phyloP scores from a whole-genome alignment of 2,329 filamentous ascomycete species.

The Epichloe bromicola region DNA sequence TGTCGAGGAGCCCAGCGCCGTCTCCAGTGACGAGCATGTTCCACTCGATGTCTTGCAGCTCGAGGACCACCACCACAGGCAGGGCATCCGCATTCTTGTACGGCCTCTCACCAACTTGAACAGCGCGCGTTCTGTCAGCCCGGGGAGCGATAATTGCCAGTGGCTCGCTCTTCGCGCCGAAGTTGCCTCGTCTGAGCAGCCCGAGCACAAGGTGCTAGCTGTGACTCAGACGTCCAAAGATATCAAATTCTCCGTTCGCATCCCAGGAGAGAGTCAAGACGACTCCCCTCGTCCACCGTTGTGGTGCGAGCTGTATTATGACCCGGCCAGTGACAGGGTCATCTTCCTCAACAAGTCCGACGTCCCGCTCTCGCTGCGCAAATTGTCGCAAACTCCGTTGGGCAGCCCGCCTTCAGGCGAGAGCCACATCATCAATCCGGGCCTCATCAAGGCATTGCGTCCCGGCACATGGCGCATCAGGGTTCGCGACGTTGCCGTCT shows the following conservation, averaged over 20 bases:
- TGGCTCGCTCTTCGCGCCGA: conserved; percentile 44
- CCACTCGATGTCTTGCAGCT: conserved; percentile 39
- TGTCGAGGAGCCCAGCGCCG: conserved; percentile 28
- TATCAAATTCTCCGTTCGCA: conserved; percentile 46
- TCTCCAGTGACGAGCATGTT: conserved; percentile 29
- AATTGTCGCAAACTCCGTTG: conserved; percentile 27
- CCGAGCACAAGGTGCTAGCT: conserved; percentile 43
- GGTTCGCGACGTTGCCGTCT: conserved; percentile 33
- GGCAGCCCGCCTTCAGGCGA: conserved; percentile 29
- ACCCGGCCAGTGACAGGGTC: conserved; percentile 44
- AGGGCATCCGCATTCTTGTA: conserved; percentile 45
- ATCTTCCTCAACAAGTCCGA: conserved; percentile 44
- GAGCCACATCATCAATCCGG: conserved; percentile 30
- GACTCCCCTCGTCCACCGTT: conserved; percentile 32
- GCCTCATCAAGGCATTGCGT: conserved; percentile 30
- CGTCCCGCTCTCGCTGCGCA: conserved; percentile 36
- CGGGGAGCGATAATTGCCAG: conserved; percentile 41
- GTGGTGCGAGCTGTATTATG: conserved; percentile 49
- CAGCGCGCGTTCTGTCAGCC: conserved; percentile 40
- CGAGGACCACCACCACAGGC: conserved; percentile 38
- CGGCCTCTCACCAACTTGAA: conserved; percentile 39
- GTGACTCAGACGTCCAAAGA: conserved; percentile 47
- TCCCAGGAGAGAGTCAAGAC: conserved; percentile 34
- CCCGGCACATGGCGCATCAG: conserved; percentile 46
- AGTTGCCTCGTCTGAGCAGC: conserved; percentile 35